Evolutionary conservation across 1,284 basidiomycete genomes (phyloP).

Genomic region (Neolentinus lepideus): DNA sequence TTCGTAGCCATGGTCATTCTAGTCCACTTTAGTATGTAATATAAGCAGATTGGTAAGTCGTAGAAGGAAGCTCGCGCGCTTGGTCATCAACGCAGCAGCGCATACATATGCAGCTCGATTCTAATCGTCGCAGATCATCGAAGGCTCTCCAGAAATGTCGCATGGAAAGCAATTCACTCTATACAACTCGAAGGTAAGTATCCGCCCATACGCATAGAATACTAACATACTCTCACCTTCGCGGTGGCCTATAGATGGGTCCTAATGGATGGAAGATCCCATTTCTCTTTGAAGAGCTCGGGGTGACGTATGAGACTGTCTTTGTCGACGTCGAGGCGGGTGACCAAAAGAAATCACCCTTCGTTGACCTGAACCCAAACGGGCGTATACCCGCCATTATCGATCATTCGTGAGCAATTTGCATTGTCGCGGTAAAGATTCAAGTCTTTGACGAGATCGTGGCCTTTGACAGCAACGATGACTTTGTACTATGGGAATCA

Average conservation of each 20-base stretch:
- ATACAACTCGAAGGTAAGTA: not conserved
- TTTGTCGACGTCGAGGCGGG: constrained; percentile 19
- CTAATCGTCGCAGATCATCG: not conserved
- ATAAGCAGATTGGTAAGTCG: no score
- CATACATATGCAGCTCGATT: no score
- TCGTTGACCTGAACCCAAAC: constrained; percentile 22
- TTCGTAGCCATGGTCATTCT: no score
- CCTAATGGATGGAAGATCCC: constrained; percentile 16
- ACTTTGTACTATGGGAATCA: constrained; percentile 63
- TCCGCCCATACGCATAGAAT: not conserved
- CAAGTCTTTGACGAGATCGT: constrained; percentile 8
- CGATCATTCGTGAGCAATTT: constrained; percentile 18
- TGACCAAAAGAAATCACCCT: constrained; percentile 21
- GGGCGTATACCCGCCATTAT: constrained; percentile 26
- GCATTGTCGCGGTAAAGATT: not conserved
- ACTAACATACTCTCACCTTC: not conserved
- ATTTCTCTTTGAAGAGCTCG: constrained; percentile 21
- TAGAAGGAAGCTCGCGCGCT: no score
- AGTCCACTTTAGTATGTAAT: no score
- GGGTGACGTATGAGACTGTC: constrained; percentile 21
- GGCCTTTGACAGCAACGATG: constrained; percentile 14
- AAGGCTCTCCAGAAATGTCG: not conserved
- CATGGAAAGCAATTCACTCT: not conserved
- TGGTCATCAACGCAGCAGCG: no score
- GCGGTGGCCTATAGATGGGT: not conserved